These are phyloP conservation scores for Boletellus ananas DNA, from an alignment of 768 basidiomycete species.

Conservation along the genomic window DNA sequence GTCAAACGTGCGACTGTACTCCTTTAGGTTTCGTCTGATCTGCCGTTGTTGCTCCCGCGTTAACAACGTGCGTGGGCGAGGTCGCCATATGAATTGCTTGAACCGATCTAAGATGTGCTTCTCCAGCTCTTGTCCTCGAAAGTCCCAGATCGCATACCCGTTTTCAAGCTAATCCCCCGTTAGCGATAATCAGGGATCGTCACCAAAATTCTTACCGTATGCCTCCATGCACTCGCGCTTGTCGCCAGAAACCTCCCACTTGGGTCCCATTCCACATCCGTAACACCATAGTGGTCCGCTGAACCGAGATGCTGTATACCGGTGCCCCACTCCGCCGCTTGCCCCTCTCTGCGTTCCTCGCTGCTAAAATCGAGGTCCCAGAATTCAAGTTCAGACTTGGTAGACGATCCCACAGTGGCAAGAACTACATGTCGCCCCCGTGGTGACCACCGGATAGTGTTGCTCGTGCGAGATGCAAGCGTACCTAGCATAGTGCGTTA, in stretches of 20 bases:
- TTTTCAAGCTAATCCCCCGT: slow-evolving; percentile 73
- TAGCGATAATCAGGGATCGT: slow-evolving; percentile 7
- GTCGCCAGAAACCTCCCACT: slow-evolving; percentile 91
- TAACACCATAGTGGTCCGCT: slow-evolving; percentile 95
- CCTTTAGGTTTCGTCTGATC: slow-evolving; percentile 84
- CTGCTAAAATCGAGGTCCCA: slow-evolving; percentile 95
- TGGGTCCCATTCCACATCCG: slow-evolving; percentile 98
- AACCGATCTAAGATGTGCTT: slow-evolving; percentile 89
- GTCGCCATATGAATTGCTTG: slow-evolving; percentile 99
- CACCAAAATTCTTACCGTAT: slow-evolving; percentile 58
- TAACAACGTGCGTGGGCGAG: slow-evolving; percentile 85
- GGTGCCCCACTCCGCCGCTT: slow-evolving; percentile 70
- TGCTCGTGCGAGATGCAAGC: slow-evolving; percentile 79
- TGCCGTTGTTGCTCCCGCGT: slow-evolving; percentile 83
- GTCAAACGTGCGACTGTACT: slow-evolving; percentile 89
- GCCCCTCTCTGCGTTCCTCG: slow-evolving; percentile 47
- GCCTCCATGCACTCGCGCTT: slow-evolving; percentile 92
- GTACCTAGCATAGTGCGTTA: slow-evolving; percentile 47
- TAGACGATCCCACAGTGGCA: slow-evolving; percentile 91
- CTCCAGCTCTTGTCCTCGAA: slow-evolving; percentile 93
- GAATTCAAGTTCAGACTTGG: slow-evolving; percentile 96
- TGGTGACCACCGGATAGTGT: slow-evolving; percentile 95
- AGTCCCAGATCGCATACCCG: slow-evolving; percentile 96
- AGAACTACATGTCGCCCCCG: slow-evolving; percentile 93
- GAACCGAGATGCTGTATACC: slow-evolving; percentile 82